Evolutionary conservation across 1,284 basidiomycete genomes (phyloP).

Genomic region (Ceratobasidium sp.): DNA sequence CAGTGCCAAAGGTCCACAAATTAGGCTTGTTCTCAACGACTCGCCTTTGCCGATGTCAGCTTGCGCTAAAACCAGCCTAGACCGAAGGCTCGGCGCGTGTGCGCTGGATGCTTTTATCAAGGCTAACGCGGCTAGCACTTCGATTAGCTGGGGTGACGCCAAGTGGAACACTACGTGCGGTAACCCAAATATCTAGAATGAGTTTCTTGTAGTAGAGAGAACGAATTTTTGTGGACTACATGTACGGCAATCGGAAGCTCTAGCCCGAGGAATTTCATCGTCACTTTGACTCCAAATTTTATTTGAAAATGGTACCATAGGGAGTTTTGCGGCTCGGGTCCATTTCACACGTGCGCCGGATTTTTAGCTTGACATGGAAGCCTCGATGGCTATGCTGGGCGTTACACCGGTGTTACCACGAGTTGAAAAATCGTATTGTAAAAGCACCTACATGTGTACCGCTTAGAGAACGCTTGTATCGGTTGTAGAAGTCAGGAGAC

Average conservation of each 20-base stretch:
- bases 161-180: conserved; percentile 58
- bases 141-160: conserved; percentile 53
- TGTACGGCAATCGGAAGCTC: too few species aligned
- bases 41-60: conserved; percentile 56
- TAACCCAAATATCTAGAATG: conserved; percentile 45
- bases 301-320: background rate
- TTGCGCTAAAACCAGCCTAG: conserved; percentile 51
- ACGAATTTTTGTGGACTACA: background rate
- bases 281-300: background rate
- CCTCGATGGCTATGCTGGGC: background rate
- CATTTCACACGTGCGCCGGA: background rate
- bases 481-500: background rate
- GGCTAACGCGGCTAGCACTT: conserved; percentile 52
- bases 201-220: too few species aligned
- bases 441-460: background rate
- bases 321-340: too few species aligned
- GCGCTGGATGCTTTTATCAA: conserved; percentile 55
- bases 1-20: conserved; percentile 55
- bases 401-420: background rate
- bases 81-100: conserved; percentile 57
- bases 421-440: background rate
- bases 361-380: background rate
- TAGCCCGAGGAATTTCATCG: background rate
- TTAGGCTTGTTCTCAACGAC: conserved; percentile 61
- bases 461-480: background rate